Conservation (phyloP, 2,329 filamentous ascomycete genomes). For the Emergomyces pasteurianus region DNA sequence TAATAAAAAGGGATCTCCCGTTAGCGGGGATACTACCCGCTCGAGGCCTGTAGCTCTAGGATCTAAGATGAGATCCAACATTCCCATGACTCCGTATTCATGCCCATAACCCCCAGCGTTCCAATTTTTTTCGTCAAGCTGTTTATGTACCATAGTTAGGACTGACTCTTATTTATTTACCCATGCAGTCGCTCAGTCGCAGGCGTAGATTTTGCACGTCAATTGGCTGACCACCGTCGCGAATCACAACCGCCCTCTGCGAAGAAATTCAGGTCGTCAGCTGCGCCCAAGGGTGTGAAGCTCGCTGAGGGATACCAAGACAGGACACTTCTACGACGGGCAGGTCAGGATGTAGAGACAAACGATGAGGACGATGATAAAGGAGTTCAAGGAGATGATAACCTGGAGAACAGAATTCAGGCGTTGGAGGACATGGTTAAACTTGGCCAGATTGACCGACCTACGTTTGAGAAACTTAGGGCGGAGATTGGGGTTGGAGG, state of each 20-base stretch:
- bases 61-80: slow-evolving; percentile 65
- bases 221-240: slow-evolving; percentile 63
- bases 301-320: slow-evolving; percentile 74
- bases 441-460: slow-evolving; percentile 68
- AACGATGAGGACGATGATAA: slow-evolving; percentile 37
- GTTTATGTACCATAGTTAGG: slow-evolving; percentile 1
- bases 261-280: slow-evolving; percentile 64
- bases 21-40: slow-evolving; percentile 34
- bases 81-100: slow-evolving; percentile 84
- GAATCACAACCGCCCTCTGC: slow-evolving; percentile 40
- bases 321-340: slow-evolving; percentile 55
- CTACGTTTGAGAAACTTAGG: slow-evolving; percentile 62
- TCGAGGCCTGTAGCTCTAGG: slow-evolving; percentile 49
- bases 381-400: background rate
- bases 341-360: slow-evolving; percentile 40
- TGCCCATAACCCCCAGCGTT: background rate
- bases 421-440: slow-evolving; percentile 73
- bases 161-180: slow-evolving; percentile 3
- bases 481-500: slow-evolving; percentile 67
- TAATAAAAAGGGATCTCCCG: slow-evolving; percentile 13
- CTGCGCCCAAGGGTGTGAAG: slow-evolving; percentile 70
- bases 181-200: slow-evolving; percentile 51
- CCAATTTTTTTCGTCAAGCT: background rate
- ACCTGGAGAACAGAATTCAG: slow-evolving; percentile 52
- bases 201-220: slow-evolving; percentile 64